Evolutionary conservation across 2,329 filamentous ascomycete species (phyloP).

Genomic region (Curvularia sp.): DNA sequence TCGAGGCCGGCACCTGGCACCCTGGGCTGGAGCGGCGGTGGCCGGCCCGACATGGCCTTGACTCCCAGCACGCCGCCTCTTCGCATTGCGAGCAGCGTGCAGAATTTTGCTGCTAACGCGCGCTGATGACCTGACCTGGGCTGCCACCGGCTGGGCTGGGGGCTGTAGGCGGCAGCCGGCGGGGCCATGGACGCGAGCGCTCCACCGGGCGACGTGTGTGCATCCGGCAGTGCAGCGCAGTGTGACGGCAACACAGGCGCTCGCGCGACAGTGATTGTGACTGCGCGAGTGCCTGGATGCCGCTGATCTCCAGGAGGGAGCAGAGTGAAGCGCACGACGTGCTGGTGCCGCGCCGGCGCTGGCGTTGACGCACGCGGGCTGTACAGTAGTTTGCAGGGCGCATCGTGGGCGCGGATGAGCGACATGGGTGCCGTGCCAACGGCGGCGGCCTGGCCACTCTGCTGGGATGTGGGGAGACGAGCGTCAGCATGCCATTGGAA

Average conservation of each 20-base stretch:
- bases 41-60: slow-evolving; percentile 5
- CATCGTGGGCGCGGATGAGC: slow-evolving; percentile 15
- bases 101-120: neutral
- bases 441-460: slow-evolving; percentile 17
- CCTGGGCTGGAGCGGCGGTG: neutral
- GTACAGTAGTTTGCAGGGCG: slow-evolving; percentile 1
- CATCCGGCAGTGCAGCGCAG: too few relatives aligned
- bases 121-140: neutral
- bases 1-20: neutral
- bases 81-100: neutral
- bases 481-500: neutral
- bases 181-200: neutral
- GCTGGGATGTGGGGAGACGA: slow-evolving; percentile 21
- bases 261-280: too few relatives aligned
- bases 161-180: too few relatives aligned
- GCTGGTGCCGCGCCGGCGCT: neutral
- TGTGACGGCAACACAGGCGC: neutral
- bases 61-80: neutral
- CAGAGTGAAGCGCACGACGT: too few relatives aligned
- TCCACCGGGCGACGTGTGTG: neutral
- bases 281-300: neutral
- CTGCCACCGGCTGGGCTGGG: too few relatives aligned
- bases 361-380: neutral
- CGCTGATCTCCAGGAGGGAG: too few relatives aligned
- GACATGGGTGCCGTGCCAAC: slow-evolving; percentile 10